phyloP scores from a whole-genome alignment of 2,329 filamentous ascomycete species.

The Neophaeococcomyces mojaviensis region DNA sequence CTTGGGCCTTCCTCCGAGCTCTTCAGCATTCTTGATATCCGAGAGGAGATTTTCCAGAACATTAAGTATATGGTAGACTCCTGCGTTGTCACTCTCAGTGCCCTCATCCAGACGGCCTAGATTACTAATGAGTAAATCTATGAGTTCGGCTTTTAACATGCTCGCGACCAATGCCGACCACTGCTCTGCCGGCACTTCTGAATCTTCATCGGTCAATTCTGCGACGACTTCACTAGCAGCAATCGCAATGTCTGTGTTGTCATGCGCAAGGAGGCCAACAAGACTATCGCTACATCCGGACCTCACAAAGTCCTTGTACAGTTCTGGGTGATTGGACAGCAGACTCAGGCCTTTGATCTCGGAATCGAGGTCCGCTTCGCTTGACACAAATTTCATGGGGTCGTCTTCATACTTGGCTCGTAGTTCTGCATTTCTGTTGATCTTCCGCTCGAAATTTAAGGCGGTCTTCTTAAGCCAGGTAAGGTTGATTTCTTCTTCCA shows the following conservation, averaged over 20 bases:
- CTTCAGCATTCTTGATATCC: constrained; percentile 55
- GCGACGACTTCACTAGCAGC: constrained; percentile 80
- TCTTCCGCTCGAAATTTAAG: constrained; percentile 80
- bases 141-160: constrained; percentile 60
- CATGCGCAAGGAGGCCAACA: constrained; percentile 77
- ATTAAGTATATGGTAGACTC: constrained; percentile 76
- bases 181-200: constrained; percentile 68
- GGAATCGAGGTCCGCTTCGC: constrained; percentile 81
- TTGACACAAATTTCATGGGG: constrained; percentile 61
- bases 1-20: constrained; percentile 59
- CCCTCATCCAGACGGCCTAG: constrained; percentile 72
- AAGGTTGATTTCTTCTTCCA: constrained; percentile 60
- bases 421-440: constrained; percentile 82
- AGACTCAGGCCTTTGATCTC: constrained; percentile 83
- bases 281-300: constrained; percentile 66
- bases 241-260: constrained; percentile 95
- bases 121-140: constrained; percentile 69
- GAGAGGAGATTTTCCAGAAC: constrained; percentile 83
- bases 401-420: constrained; percentile 76
- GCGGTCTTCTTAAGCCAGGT: constrained; percentile 77
- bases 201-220: constrained; percentile 90
- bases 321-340: constrained; percentile 73
- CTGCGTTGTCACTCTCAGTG: constrained; percentile 63
- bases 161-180: constrained; percentile 68
- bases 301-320: constrained; percentile 73